Conservation (phyloP, 306 rosid species). For the Luffa acutangula region DNA sequence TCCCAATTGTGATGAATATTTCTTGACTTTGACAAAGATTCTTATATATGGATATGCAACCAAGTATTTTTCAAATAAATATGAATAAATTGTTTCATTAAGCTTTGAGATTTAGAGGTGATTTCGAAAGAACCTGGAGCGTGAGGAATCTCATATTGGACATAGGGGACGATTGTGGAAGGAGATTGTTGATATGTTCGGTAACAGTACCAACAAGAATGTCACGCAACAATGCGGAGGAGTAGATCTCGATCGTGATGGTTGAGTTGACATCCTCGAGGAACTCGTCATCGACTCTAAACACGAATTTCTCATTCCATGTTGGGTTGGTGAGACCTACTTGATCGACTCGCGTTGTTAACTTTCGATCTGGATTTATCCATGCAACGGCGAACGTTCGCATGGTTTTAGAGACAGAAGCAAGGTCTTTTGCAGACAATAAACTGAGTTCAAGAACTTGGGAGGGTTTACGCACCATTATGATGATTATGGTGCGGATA, state of each 20-base stretch:
- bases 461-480: conserved; percentile 10
- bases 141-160: conserved; percentile 34
- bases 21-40: too few relatives aligned
- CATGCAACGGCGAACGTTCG: conserved; percentile 63
- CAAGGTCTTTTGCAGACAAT: conserved; percentile 51
- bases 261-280: conserved; percentile 26
- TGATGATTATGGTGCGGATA: not conserved
- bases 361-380: conserved; percentile 46
- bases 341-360: conserved; percentile 37
- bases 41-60: too few relatives aligned
- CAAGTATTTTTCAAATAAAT: too few relatives aligned
- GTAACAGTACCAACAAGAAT: conserved; percentile 44
- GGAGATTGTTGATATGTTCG: conserved; percentile 29
- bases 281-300: conserved; percentile 40
- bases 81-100: too few relatives aligned
- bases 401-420: conserved; percentile 30
- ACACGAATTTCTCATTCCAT: conserved; percentile 81
- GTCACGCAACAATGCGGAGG: conserved; percentile 39
- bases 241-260: conserved; percentile 46
- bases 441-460: conserved; percentile 58
- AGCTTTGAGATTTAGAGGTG: not conserved
- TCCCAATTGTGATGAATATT: too few relatives aligned
- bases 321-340: conserved; percentile 46
- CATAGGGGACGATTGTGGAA: conserved; percentile 16
- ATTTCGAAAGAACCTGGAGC: conserved; percentile 33